phyloP scores from a whole-genome alignment of 441 rosid genomes.

The Populus trichocarpa region DNA sequence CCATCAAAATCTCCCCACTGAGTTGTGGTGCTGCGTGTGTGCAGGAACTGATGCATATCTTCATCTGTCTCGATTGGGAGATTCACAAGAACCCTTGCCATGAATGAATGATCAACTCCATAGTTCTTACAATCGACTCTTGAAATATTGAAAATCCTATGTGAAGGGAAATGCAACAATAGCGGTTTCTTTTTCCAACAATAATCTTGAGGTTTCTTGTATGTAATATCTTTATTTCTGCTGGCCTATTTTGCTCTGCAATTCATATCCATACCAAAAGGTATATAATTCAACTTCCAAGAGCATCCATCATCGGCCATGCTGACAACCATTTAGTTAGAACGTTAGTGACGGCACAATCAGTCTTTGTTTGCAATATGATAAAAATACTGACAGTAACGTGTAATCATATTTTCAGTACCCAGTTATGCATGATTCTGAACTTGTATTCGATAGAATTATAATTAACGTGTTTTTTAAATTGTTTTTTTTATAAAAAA shows the following conservation, averaged over 20 bases:
- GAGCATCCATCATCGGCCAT: no score
- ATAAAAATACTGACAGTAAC: background rate
- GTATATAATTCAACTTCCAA: background rate
- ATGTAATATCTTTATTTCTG: background rate
- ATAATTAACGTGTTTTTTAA: no score
- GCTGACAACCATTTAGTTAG: no score
- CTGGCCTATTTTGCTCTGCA: background rate
- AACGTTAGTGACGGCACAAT: no score
- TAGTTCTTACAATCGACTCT: background rate
- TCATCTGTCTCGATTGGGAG: constrained; percentile 75
- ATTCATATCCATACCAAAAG: no score
- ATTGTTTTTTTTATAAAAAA: no score
- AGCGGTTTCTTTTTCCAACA: background rate
- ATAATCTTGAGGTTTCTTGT: background rate
- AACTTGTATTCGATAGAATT: no score
- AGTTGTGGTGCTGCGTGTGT: background rate
- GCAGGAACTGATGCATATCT: constrained; percentile 94
- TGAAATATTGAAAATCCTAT: background rate
- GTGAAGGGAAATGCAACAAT: background rate
- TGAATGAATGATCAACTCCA: constrained; percentile 19
- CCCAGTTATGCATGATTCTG: background rate
- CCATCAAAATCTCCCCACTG: background rate
- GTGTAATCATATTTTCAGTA: no score
- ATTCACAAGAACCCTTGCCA: constrained; percentile 81
- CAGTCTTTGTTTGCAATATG: background rate